Conservation (phyloP, 108 stramenopile genomes). For the Skeletonema costatum region DNA sequence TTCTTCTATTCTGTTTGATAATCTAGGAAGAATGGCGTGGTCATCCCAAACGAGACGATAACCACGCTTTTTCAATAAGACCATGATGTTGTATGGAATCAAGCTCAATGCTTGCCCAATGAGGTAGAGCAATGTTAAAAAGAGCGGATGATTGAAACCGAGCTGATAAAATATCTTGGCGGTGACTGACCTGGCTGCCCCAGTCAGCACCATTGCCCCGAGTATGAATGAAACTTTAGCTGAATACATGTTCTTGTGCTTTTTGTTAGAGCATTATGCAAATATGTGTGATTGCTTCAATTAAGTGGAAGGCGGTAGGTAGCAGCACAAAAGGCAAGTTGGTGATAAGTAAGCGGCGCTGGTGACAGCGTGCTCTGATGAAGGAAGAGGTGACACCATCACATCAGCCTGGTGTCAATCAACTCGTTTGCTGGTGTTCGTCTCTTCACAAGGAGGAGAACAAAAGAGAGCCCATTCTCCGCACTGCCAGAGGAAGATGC, state of each 20-base stretch:
- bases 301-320: no score
- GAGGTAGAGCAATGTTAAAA: conserved; percentile 36
- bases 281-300: no score
- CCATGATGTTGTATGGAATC: conserved; percentile 9
- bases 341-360: no score
- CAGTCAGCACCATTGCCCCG: conserved; percentile 31
- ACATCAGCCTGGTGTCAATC: no score
- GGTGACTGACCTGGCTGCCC: conserved; percentile 18
- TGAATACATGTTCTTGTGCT: background rate
- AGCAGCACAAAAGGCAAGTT: no score
- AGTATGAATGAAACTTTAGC: conserved; percentile 17
- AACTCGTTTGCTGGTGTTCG: no score
- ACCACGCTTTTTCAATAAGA: background rate
- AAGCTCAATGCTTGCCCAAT: conserved; percentile 32
- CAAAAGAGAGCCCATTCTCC: no score
- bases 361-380: no score
- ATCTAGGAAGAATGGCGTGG: background rate
- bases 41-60: background rate
- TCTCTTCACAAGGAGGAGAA: no score
- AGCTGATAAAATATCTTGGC: conserved; percentile 42
- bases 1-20: background rate
- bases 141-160: conserved; percentile 32
- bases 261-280: no score
- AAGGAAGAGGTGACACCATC: no score
- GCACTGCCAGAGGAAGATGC: no score